Evolutionary conservation across 2,329 filamentous ascomycete species (phyloP), one percentile per base, ranked within the genome.

Genomic region (Fragosphaeria purpurea): DNA sequence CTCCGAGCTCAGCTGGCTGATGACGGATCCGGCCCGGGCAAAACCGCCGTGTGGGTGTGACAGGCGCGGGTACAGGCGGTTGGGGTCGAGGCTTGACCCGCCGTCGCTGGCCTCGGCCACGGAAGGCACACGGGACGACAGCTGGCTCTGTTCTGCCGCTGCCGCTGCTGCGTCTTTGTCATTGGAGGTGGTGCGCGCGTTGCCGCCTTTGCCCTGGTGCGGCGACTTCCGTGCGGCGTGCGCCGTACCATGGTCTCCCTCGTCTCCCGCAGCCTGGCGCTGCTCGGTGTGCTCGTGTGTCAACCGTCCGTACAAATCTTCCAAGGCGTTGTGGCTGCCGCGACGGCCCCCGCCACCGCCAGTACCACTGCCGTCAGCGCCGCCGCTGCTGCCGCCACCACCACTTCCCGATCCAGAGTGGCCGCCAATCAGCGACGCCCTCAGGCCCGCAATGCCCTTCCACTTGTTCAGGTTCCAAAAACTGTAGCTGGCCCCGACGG

Each of bases 391-490:
- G 31, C 41, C 11, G 38, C 44, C 31, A 13, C 6, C 6, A 13
- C 9, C 12, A 22, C 22, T 22, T 22, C 22, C 22, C 22, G 22
- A 22, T 22, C 22, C 22, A 22, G 22, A 22, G 22, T 22, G 22
- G 22, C 22, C 22, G 2, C 50, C 48, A 1, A 46, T 48, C 1
- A 55, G 41, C 5, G 57, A 50, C 11, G 53, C 44, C 9, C 57
- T 64, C 11, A 69, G 58, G 0, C 62, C 61, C 4, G 70, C 62
- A 4, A 73, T 64, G 5, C 68, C 67, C 47, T 69, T 71, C 78
- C 77, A 81, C 30, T 74, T 69, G 38, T 70, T 72, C 22, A 79
- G 60, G 53, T 77, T 80, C 79, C 78, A 82, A 59, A 82, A 82
- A 8, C 70, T 69, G 45, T 69, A 70, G 45, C 65, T 68, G 5